Percentiles rank a stretch among this genome's conserved stretches.
These are phyloP conservation scores for Linum tenue DNA, from an alignment of 345 rosid species.

Conservation along the genomic window DNA sequence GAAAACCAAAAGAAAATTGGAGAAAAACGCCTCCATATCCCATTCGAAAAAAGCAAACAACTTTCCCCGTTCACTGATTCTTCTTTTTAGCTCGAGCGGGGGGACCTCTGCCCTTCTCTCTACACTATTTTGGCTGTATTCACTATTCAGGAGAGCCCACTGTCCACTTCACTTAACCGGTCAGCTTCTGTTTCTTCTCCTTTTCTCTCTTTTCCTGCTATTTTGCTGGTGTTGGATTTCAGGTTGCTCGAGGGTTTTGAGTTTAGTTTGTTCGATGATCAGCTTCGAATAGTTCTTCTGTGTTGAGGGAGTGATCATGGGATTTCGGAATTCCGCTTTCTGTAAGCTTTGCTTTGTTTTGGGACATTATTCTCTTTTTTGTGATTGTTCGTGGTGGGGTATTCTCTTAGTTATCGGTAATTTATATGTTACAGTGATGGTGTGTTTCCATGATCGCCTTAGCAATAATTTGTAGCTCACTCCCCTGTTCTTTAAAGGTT, in stretches of 20 bases:
- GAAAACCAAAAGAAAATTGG: background rate
- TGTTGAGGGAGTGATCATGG: background rate
- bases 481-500: no score
- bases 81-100: background rate
- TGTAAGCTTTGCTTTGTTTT: no score
- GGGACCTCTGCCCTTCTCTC: background rate
- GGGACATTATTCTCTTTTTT: no score
- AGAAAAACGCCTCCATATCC: background rate
- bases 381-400: no score
- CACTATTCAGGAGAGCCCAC: background rate
- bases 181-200: background rate
- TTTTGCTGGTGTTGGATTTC: background rate
- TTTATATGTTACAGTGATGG: no score
- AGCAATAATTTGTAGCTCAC: no score
- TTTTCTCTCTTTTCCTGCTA: background rate
- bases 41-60: background rate
- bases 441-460: no score
- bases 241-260: background rate
- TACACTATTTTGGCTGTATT: background rate
- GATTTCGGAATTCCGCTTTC: no score
- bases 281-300: no score
- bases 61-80: background rate
- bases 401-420: no score
- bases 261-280: background rate
- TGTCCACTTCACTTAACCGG: background rate